A percentile compares a stretch with the other conserved stretches of the same genome.
Conservation (phyloP, 768 basidiomycete genomes). For the Naganishia randhawae region DNA sequence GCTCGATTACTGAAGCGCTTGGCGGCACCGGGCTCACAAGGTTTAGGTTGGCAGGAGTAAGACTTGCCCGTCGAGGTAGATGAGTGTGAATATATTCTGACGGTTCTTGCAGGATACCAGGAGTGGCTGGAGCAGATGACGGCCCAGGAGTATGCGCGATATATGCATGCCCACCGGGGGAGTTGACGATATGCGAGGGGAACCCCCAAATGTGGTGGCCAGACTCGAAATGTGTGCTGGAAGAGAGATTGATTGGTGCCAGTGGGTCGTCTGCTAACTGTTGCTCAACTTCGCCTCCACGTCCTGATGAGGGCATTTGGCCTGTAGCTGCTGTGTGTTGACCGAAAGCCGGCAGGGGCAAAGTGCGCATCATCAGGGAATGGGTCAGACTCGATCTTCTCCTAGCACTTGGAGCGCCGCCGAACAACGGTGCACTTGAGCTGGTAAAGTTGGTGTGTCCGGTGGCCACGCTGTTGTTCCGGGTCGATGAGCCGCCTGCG, state of each 20-base stretch:
- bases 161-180: neutral
- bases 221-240: neutral
- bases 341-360: slow-evolving; percentile 18
- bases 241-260: slow-evolving; percentile 12
- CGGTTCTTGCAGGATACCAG: slow-evolving; percentile 29
- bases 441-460: slow-evolving; percentile 1
- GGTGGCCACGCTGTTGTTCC: slow-evolving; percentile 17
- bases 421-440: slow-evolving; percentile 3
- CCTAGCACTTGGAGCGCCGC: neutral
- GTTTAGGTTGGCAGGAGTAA: slow-evolving; percentile 46
- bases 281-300: neutral
- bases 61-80: slow-evolving; percentile 46
- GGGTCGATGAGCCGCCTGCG: neutral
- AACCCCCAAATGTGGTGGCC: neutral
- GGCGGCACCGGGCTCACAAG: slow-evolving; percentile 47
- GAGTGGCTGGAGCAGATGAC: slow-evolving; percentile 26
- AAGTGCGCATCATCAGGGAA: slow-evolving; percentile 17
- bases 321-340: neutral
- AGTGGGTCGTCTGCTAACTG: neutral
- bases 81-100: slow-evolving; percentile 50
- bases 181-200: slow-evolving; percentile 1
- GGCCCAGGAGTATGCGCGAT: slow-evolving; percentile 3
- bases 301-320: neutral
- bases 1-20: slow-evolving; percentile 17
- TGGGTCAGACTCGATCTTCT: slow-evolving; percentile 31